A percentile compares a stretch with the other conserved stretches of the same genome.
Evolutionary conservation across 345 rosid genomes (phyloP).

Genomic region (Citropsis articulata): DNA sequence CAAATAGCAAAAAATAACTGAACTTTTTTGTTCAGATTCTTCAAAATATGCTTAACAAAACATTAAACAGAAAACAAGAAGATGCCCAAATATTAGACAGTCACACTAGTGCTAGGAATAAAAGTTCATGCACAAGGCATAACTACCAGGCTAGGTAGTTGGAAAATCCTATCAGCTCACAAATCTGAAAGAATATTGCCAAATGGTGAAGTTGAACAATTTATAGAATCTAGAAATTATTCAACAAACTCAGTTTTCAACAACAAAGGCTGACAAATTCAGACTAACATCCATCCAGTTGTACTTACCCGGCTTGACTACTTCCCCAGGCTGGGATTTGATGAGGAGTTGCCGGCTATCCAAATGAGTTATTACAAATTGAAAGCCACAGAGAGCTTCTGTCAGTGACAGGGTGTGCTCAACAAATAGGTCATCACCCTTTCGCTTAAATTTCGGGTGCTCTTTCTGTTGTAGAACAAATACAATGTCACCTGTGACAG

Average conservation of each 20-base stretch:
- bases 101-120: not conserved
- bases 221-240: not conserved
- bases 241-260: not conserved
- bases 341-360: conserved; percentile 78
- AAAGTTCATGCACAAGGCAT: not conserved
- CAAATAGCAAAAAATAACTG: not conserved
- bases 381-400: conserved; percentile 77
- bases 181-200: not conserved
- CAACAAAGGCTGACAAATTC: not conserved
- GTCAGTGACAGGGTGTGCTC: conserved; percentile 70
- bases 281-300: not conserved
- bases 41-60: not conserved
- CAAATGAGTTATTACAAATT: conserved; percentile 61
- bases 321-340: conserved; percentile 72
- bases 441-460: conserved; percentile 66
- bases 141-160: not conserved
- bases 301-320: conserved; percentile 56
- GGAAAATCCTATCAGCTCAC: no score
- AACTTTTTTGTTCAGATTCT: not conserved
- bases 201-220: not conserved
- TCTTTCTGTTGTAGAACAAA: conserved; percentile 68
- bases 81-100: not conserved
- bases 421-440: conserved; percentile 72
- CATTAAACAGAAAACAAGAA: not conserved
- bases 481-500: conserved; percentile 67